phyloP scores from a whole-genome alignment of 192 early-diverging fungal genomes.

The Chytriomyces hyalinus region DNA sequence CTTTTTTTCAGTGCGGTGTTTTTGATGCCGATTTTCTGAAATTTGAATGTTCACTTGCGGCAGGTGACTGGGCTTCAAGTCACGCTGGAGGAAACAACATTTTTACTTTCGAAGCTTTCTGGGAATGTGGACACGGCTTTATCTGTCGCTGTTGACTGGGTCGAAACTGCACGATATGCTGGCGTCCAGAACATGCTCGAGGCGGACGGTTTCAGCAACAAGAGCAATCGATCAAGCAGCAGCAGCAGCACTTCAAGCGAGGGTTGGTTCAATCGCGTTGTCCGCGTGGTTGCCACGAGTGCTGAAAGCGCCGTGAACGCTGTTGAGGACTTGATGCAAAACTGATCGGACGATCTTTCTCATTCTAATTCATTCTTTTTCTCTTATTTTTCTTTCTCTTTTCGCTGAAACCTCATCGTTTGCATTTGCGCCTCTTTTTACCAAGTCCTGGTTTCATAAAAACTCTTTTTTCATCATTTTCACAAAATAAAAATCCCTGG shows the following conservation, averaged over 20 bases:
- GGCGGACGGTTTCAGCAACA: not conserved
- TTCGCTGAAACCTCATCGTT: no score
- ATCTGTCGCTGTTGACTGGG: conserved; percentile 14
- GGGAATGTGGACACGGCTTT: conserved; percentile 4
- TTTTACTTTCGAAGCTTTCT: not conserved
- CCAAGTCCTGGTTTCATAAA: no score
- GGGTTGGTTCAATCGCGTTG: conserved; percentile 26
- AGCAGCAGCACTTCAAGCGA: not conserved
- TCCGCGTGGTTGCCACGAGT: conserved; percentile 23
- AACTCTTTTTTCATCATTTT: no score
- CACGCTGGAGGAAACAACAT: not conserved
- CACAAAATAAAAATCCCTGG: no score
- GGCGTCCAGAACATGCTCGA: conserved; percentile 1
- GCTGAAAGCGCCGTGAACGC: conserved; percentile 22
- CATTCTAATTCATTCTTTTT: not conserved
- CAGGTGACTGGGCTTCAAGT: conserved; percentile 10
- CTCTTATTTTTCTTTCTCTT: not conserved
- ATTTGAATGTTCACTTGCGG: no score
- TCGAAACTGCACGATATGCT: conserved; percentile 11
- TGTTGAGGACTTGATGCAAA: conserved; percentile 14
- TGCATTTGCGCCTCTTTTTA: no score
- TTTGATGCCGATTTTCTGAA: no score
- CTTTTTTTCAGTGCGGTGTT: not conserved
- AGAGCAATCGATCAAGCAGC: no score
- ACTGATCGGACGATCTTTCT: no score